phyloP scores from a whole-genome alignment of 371 early-diverging fungal species.

The Mortierella sp. region DNA sequence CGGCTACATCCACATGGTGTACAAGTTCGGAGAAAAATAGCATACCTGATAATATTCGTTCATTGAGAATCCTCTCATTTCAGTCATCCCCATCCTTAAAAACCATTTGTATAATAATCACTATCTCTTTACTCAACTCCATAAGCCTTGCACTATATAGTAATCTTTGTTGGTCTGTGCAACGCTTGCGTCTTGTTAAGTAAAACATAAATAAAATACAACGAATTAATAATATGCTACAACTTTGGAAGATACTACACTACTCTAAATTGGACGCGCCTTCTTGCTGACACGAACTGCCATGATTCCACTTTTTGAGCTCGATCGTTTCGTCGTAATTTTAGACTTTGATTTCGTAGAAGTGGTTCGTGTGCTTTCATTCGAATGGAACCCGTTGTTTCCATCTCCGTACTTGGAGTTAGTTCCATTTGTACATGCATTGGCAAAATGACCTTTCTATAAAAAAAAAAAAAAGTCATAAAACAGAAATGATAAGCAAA shows the following conservation, averaged over 20 bases:
- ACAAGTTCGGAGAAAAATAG: no score
- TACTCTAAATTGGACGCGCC: constrained; percentile 15
- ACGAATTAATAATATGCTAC: no score
- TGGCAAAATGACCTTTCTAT: constrained; percentile 40
- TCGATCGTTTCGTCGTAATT: not conserved
- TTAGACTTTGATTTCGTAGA: constrained; percentile 1
- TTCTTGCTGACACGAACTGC: constrained; percentile 23
- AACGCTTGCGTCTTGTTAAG: no score
- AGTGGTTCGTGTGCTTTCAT: not conserved
- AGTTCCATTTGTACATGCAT: constrained; percentile 14
- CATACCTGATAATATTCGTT: no score
- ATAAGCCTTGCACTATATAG: no score
- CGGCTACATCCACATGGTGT: no score
- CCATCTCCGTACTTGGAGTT: not conserved
- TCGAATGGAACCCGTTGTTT: not conserved
- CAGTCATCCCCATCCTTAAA: no score
- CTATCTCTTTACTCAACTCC: no score
- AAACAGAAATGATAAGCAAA: not conserved
- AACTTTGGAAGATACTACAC: not conserved
- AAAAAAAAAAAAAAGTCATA: not conserved
- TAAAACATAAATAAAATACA: no score
- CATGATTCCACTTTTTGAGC: constrained; percentile 11
- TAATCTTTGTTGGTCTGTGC: no score
- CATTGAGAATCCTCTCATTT: no score
- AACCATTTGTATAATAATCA: no score